Evolutionary conservation across 2,329 filamentous ascomycete genomes (phyloP).

Genomic region (Trichoderma citrinoviride): DNA sequence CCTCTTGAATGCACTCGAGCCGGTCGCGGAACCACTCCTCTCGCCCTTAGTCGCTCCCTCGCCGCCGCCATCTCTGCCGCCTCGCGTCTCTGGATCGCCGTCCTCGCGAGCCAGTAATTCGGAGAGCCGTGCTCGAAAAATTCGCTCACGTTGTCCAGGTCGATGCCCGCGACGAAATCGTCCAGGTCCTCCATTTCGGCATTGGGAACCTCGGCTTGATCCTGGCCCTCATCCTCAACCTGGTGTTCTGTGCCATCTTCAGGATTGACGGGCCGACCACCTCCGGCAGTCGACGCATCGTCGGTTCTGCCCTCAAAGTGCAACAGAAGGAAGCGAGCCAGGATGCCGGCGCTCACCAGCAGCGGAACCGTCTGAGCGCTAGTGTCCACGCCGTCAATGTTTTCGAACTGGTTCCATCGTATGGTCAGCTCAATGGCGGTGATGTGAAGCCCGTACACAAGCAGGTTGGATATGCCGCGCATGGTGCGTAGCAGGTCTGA

Average conservation of each 20-base stretch:
- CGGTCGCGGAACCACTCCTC: neutral
- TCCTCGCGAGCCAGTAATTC: conserved; percentile 4
- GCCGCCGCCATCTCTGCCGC: neutral
- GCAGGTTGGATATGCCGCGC: conserved; percentile 27
- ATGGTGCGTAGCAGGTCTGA: conserved; percentile 27
- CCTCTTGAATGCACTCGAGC: neutral
- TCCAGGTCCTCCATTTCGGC: neutral
- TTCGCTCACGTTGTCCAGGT: conserved; percentile 3
- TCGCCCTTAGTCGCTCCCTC: neutral
- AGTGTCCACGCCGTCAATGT: conserved; percentile 29
- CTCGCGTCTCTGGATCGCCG: conserved; percentile 2
- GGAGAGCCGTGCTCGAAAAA: conserved; percentile 3
- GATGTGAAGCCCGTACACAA: conserved; percentile 32
- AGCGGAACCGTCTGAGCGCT: conserved; percentile 35
- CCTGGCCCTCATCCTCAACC: neutral
- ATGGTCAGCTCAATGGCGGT: conserved; percentile 36
- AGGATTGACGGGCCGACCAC: neutral
- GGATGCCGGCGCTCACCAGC: conserved; percentile 32
- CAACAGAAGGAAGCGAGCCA: conserved; percentile 30
- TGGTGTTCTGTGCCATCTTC: neutral
- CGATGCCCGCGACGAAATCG: neutral
- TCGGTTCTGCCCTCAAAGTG: conserved; percentile 23
- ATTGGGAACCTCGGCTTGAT: neutral
- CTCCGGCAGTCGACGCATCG: neutral
- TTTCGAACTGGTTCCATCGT: conserved; percentile 34